phyloP scores from a whole-genome alignment of 2,329 filamentous ascomycete species.

The Fusarium palustre region DNA sequence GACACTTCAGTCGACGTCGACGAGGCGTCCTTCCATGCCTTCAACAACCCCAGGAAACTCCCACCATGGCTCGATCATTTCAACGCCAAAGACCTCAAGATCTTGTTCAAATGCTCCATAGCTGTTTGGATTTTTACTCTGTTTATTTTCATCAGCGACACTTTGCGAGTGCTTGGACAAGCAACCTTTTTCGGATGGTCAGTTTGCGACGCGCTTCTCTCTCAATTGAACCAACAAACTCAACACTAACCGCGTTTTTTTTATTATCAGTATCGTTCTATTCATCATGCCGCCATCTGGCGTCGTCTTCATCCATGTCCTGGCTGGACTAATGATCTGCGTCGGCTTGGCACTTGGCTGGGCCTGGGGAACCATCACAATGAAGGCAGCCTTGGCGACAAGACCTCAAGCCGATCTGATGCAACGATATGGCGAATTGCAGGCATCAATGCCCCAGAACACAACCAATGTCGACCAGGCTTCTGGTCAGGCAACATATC shows the following conservation, averaged over 20 bases:
- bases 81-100: conserved; percentile 41
- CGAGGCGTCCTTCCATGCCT: conserved; percentile 11
- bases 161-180: conserved; percentile 30
- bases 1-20: conserved; percentile 1
- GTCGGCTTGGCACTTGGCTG: conserved; percentile 28
- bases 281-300: conserved; percentile 41
- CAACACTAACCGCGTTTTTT: background rate
- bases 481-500: conserved; percentile 22
- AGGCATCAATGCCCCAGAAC: conserved; percentile 31
- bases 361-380: conserved; percentile 36
- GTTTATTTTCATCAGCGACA: conserved; percentile 37
- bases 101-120: conserved; percentile 37
- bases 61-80: conserved; percentile 41
- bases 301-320: conserved; percentile 39
- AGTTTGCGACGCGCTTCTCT: background rate
- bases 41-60: conserved; percentile 15
- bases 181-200: conserved; percentile 26
- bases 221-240: no score
- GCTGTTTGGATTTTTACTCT: conserved; percentile 42
- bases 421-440: conserved; percentile 21
- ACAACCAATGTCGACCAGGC: conserved; percentile 28
- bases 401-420: conserved; percentile 25
- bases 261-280: conserved; percentile 25
- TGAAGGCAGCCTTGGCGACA: conserved; percentile 39
- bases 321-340: conserved; percentile 27